A percentile compares a stretch with the other conserved stretches of the same genome.
Evolutionary conservation across 2,329 filamentous ascomycete species (phyloP).

Genomic region (Pseudofabraea citricarpa): DNA sequence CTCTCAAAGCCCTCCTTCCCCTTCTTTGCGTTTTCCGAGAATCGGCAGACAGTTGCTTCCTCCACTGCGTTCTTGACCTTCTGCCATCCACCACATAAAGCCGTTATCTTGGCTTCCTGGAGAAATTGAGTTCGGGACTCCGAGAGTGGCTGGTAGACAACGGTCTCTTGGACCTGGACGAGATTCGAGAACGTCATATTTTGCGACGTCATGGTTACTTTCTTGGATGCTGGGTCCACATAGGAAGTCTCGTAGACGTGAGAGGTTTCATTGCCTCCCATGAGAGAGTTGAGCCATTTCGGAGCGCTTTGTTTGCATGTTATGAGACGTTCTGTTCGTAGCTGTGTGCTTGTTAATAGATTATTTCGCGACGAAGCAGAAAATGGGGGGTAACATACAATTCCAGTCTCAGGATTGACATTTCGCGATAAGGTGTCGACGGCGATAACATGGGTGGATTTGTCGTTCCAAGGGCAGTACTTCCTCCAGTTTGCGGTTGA

Average conservation of each 20-base stretch:
- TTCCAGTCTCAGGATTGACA: conserved; percentile 59
- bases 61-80: conserved; percentile 96
- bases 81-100: conserved; percentile 93
- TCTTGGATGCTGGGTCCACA: conserved; percentile 77
- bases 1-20: conserved; percentile 93
- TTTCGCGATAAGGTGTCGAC: conserved; percentile 84
- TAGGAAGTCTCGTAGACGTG: conserved; percentile 96
- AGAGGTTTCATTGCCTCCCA: conserved; percentile 75
- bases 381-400: conserved; percentile 44
- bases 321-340: conserved; percentile 67
- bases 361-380: not conserved
- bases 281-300: conserved; percentile 73
- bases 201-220: conserved; percentile 93
- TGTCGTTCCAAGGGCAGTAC: conserved; percentile 98
- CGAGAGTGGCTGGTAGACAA: conserved; percentile 67
- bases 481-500: conserved; percentile 98
- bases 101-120: conserved; percentile 89
- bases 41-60: conserved; percentile 81
- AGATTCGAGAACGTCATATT: conserved; percentile 93
- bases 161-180: conserved; percentile 87
- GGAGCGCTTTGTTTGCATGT: conserved; percentile 63
- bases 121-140: conserved; percentile 69
- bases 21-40: conserved; percentile 85
- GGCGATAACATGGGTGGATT: conserved; percentile 92
- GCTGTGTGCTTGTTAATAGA: conserved; percentile 32